phyloP scores from a whole-genome alignment of 345 rosid species.

The Xanthoceras sorbifolium region DNA sequence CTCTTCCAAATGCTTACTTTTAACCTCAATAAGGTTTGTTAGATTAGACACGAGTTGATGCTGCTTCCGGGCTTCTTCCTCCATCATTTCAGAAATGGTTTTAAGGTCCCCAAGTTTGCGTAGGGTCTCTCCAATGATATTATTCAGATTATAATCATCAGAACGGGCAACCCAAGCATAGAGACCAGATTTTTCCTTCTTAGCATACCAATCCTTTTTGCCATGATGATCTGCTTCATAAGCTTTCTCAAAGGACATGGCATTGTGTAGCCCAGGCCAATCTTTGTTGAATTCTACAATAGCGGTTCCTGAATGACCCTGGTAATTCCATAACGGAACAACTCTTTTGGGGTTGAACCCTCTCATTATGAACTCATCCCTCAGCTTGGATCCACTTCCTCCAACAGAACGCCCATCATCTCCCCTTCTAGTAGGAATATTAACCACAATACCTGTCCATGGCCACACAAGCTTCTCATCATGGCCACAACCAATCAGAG shows the following conservation, averaged over 20 bases:
- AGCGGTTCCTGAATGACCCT: conserved; percentile 88
- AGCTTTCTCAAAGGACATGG: conserved; percentile 84
- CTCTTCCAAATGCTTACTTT: conserved; percentile 53
- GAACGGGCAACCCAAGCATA: conserved; percentile 96
- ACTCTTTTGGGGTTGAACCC: conserved; percentile 91
- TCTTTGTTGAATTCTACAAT: conserved; percentile 84
- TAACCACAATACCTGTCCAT: conserved; percentile 81
- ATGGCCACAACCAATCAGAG: conserved; percentile 43
- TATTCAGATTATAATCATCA: conserved; percentile 66
- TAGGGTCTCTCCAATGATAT: conserved; percentile 71
- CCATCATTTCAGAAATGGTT: conserved; percentile 71
- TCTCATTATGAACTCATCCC: conserved; percentile 66
- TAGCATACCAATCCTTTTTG: conserved; percentile 62
- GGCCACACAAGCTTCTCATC: conserved; percentile 88
- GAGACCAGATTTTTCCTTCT: conserved; percentile 51
- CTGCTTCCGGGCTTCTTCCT: conserved; percentile 90
- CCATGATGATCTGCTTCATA: conserved; percentile 83
- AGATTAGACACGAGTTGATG: conserved; percentile 63
- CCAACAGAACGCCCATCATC: conserved; percentile 71
- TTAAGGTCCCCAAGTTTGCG: conserved; percentile 78
- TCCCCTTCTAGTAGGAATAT: conserved; percentile 65
- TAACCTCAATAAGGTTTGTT: conserved; percentile 50
- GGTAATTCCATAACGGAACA: conserved; percentile 77
- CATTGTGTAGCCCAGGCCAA: conserved; percentile 94
- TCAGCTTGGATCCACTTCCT: conserved; percentile 83